Evolutionary conservation across 2,329 filamentous ascomycete species (phyloP).

Genomic region (Colletotrichum sansevieriae): DNA sequence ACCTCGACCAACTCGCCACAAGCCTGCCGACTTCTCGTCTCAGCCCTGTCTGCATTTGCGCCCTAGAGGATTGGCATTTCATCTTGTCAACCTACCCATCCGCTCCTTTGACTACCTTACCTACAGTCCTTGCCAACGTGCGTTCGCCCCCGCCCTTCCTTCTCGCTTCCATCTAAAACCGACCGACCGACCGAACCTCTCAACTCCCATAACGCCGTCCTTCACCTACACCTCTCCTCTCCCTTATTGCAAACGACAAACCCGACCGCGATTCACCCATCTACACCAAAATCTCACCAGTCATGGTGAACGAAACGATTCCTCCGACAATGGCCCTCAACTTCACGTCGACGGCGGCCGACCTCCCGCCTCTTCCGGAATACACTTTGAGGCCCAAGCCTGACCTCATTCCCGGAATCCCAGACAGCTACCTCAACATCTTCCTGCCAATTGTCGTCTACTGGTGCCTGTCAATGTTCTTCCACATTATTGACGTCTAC

Average conservation of each 20-base stretch:
- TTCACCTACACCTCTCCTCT: slow-evolving; percentile 1
- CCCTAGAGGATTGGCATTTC: slow-evolving; percentile 31
- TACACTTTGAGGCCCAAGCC: slow-evolving; percentile 80
- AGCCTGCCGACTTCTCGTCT: slow-evolving; percentile 30
- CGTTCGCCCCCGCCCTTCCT: slow-evolving; percentile 12
- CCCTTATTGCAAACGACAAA: slow-evolving; percentile 1
- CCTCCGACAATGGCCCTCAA: slow-evolving; percentile 60
- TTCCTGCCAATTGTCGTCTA: slow-evolving; percentile 85
- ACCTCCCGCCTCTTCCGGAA: slow-evolving; percentile 86
- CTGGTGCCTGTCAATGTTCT: slow-evolving; percentile 87
- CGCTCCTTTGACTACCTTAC: slow-evolving; percentile 9
- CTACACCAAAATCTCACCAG: slow-evolving; percentile 20
- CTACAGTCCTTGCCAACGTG: too few species aligned
- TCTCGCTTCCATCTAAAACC: neutral
- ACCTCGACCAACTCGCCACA: slow-evolving; percentile 40
- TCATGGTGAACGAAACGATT: slow-evolving; percentile 57
- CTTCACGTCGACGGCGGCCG: slow-evolving; percentile 64
- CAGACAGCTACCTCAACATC: slow-evolving; percentile 84
- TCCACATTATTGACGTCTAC: slow-evolving; percentile 87
- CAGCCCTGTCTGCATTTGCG: slow-evolving; percentile 36
- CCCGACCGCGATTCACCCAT: slow-evolving; percentile 6
- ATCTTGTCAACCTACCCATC: slow-evolving; percentile 19
- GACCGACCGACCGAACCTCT: neutral
- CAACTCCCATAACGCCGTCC: neutral
- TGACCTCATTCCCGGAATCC: slow-evolving; percentile 80